Conservation (phyloP, 2,329 filamentous ascomycete species). For the Trichophyton equinum region DNA sequence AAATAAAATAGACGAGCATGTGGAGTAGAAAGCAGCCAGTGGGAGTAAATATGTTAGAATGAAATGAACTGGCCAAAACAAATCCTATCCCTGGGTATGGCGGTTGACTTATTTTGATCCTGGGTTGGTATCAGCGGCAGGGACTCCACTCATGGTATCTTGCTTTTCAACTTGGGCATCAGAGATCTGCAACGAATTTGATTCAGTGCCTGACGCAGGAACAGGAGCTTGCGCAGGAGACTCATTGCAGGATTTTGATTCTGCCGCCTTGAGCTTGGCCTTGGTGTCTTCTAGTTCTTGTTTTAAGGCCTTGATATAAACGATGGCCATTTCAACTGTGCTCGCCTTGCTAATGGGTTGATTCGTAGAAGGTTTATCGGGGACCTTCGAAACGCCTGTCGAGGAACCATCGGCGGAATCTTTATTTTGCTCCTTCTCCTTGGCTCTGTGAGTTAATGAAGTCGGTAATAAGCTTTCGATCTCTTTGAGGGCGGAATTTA, state of each 20-base stretch:
- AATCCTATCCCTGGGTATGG: background rate
- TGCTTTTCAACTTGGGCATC: background rate
- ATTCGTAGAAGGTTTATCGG: slow-evolving; percentile 33
- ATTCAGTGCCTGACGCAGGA: background rate
- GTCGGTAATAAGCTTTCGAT: slow-evolving; percentile 76
- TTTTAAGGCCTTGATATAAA: slow-evolving; percentile 81
- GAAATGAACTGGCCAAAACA: background rate
- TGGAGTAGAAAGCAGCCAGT: background rate
- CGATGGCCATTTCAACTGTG: slow-evolving; percentile 93
- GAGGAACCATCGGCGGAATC: slow-evolving; percentile 21
- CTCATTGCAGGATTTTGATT: slow-evolving; percentile 37
- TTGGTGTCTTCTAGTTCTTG: slow-evolving; percentile 56
- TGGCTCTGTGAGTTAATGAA: slow-evolving; percentile 32
- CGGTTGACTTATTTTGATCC: background rate
- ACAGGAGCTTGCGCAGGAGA: background rate
- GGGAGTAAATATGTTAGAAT: background rate
- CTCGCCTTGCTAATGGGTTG: slow-evolving; percentile 82
- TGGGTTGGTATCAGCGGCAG: background rate
- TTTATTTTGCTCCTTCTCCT: slow-evolving; percentile 22
- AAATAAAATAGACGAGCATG: background rate
- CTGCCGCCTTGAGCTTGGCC: slow-evolving; percentile 50
- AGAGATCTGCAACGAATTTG: background rate
- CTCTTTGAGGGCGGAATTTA: slow-evolving; percentile 84
- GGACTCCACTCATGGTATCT: background rate
- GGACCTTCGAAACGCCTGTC: slow-evolving; percentile 38